Conservation (phyloP, 2,329 filamentous ascomycete species). For the Fusarium tricinctum region DNA sequence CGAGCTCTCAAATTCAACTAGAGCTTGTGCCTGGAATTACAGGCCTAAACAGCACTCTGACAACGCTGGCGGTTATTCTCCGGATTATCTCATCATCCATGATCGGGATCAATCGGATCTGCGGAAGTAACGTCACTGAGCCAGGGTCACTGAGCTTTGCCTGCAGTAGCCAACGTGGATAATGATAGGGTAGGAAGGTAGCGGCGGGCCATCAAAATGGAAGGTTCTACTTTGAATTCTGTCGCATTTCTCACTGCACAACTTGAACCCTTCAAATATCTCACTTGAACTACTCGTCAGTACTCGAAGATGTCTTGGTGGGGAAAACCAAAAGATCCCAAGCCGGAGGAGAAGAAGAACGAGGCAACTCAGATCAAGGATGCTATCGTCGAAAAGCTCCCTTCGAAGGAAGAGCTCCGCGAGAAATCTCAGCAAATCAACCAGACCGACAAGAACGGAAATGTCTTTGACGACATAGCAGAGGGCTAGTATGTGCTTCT, state of each 20-base stretch:
- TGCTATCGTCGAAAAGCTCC: constrained; percentile 64
- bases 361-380: constrained; percentile 45
- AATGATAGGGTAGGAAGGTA: constrained; percentile 23
- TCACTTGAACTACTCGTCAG: not conserved
- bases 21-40: constrained; percentile 53
- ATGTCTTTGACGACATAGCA: constrained; percentile 81
- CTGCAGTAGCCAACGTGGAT: constrained; percentile 20
- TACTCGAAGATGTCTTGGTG: constrained; percentile 58
- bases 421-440: constrained; percentile 69
- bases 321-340: constrained; percentile 56
- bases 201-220: constrained; percentile 40
- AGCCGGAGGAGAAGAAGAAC: constrained; percentile 50
- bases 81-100: constrained; percentile 34
- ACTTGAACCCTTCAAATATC: not conserved
- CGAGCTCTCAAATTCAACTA: constrained; percentile 48
- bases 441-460: constrained; percentile 73
- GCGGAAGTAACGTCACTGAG: constrained; percentile 44
- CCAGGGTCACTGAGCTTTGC: constrained; percentile 4
- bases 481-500: constrained; percentile 78
- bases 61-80: constrained; percentile 49
- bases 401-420: constrained; percentile 66
- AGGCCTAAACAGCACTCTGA: constrained; percentile 46
- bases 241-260: not conserved
- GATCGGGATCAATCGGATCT: constrained; percentile 48
- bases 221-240: constrained; percentile 22